Evolutionary conservation across 441 rosid genomes (phyloP), one percentile per base, ranked within the genome.

Genomic region (Omphalea diandra): DNA sequence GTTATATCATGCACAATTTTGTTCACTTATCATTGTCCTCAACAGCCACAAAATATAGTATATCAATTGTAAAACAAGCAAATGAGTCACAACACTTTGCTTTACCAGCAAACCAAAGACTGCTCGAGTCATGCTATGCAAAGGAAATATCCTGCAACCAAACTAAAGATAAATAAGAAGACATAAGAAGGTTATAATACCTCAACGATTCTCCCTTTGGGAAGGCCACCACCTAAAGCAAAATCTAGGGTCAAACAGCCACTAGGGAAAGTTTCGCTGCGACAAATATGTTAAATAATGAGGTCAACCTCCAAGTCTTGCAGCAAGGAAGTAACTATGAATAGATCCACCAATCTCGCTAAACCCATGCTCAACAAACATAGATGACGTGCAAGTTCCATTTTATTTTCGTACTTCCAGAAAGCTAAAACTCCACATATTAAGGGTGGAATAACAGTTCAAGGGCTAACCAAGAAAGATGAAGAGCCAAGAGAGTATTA

Each of bases 171-270:
- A 65, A 68, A 64, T 46, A 66, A 18, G 32, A 60, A n/a, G 32
- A 63, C 38, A 43, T 18, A 50, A 0, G 59, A 62, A 65, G 35
- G 65, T 41, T 38, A n/a, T n/a, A 63, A 63, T 82, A 91, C 97
- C 97, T 94, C 98, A 17, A 94, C 97, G 80, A 94, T 83, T 76
- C 98, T 85, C 64, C 98, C 98, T 76, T 81, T 94, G 38, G 98
- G 97, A 75, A 90, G 83, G 52, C 98, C 98, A 57, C 98, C 98
- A 29, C 98, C 97, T 65, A 94, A 87, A 68, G 98, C 98, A 78
- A 90, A 87, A 88, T 94, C 97, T 69, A 94, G 86, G 0, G 92
- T 88, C 88, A 94, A 83, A 70, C 93, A 78, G 78, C 98, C 98
- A 76, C 98, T 88, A 3, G 97, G 89, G 80, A 93, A 93, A 50